phyloP scores from a whole-genome alignment of 2,329 filamentous ascomycete genomes.

The Colletotrichum tanaceti region DNA sequence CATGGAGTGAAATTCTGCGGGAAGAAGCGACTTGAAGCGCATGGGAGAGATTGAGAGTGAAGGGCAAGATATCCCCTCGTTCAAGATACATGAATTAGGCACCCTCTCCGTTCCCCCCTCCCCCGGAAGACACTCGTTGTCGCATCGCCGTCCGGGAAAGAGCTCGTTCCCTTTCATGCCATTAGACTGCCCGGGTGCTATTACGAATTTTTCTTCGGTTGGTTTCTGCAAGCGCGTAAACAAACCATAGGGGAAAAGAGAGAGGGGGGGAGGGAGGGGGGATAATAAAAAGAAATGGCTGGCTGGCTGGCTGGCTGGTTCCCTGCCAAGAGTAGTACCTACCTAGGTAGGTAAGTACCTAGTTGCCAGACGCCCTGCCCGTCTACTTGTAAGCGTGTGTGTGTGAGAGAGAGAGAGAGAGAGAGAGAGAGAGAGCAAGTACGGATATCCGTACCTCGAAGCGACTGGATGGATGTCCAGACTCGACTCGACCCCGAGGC shows the following conservation, averaged over 20 bases:
- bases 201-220: background rate
- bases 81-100: conserved; percentile 30
- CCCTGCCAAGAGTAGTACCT: conserved; percentile 1
- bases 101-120: background rate
- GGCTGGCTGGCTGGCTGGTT: conserved; percentile 14
- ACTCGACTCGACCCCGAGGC: conserved; percentile 12
- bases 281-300: background rate
- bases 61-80: conserved; percentile 10
- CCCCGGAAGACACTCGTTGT: conserved; percentile 15
- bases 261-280: background rate
- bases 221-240: conserved; percentile 7
- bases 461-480: conserved; percentile 21
- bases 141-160: too few relatives aligned
- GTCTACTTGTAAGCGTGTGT: background rate
- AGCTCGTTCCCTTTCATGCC: conserved; percentile 24
- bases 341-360: too few relatives aligned
- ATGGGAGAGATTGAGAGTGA: conserved; percentile 3
- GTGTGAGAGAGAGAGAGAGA: conserved; percentile 1
- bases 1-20: background rate
- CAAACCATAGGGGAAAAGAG: background rate
- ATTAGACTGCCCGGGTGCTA: background rate
- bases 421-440: too few relatives aligned
- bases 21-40: conserved; percentile 1
- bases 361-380: conserved; percentile 5
- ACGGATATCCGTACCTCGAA: too few relatives aligned